These are phyloP conservation scores for Gossypium mustelinum DNA, from an alignment of 345 rosid genomes.

Conservation along the genomic window DNA sequence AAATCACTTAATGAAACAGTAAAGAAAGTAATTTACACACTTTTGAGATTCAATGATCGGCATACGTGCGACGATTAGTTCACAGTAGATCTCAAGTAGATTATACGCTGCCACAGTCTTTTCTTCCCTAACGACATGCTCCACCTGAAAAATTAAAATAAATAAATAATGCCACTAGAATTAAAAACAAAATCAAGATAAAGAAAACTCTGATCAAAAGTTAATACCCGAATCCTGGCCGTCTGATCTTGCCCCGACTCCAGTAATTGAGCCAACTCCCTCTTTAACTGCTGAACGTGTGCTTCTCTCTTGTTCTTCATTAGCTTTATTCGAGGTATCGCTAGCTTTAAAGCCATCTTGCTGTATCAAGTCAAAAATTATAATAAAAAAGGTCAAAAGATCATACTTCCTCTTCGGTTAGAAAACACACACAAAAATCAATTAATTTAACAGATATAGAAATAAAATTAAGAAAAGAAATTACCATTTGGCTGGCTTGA, in stretches of 20 bases:
- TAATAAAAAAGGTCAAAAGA: not conserved
- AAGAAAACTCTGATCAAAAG: not conserved
- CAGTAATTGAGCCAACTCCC: constrained; percentile 72
- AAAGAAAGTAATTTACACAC: constrained; percentile 35
- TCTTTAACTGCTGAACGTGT: constrained; percentile 61
- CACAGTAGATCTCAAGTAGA: constrained; percentile 73
- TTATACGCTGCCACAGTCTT: constrained; percentile 84
- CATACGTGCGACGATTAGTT: constrained; percentile 66
- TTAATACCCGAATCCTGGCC: constrained; percentile 70
- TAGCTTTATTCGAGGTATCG: constrained; percentile 65
- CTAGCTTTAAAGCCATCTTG: constrained; percentile 73
- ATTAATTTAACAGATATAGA: constrained; percentile 8
- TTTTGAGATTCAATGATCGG: constrained; percentile 79
- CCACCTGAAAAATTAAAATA: constrained; percentile 48
- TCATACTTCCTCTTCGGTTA: not conserved
- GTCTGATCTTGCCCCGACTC: constrained; percentile 82
- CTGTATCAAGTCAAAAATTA: constrained; percentile 31
- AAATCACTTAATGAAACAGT: not conserved
- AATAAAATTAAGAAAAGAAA: not conserved
- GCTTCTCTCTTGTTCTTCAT: constrained; percentile 68
- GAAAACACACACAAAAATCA: not conserved
- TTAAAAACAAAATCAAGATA: not conserved
- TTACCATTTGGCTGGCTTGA: constrained; percentile 91
- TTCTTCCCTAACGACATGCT: constrained; percentile 89
- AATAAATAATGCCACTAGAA: not conserved